Base-by-base conservation (phyloP, 768 basidiomycete genomes). In the Phylloporus arenicola region DNA sequence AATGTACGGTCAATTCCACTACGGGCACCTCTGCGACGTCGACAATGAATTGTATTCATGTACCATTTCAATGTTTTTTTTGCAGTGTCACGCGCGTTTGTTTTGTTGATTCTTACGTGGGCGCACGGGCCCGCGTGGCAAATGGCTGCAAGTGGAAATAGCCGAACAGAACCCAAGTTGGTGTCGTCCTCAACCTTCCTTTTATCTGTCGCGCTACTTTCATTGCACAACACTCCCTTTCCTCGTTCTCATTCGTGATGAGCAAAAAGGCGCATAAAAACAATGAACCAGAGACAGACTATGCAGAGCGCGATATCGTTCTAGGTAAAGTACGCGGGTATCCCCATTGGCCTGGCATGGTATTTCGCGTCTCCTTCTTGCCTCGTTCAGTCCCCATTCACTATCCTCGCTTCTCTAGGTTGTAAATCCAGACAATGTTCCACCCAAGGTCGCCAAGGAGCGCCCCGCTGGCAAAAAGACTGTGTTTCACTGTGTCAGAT, bases 341-440 rank as follows among this genome's bases (percentile, higher is more conserved):
- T 72, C 92, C 96, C 2, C 78, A 88, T 4, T 99, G 96, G 96
- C 96, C 93, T 48, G 91, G 83, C 66, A 87, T 89, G 75, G 95
- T 95, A 65, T 71, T 89, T 80, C 51, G 55, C 62, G 62, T 57
- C 53, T 57, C 43, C 56, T 55, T 43, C 52, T 53, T 50, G 53
- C 47, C 41, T 43, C 47, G 43, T 37, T 41, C 53, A 38, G 47
- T 33, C 47, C 31, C 39, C 30, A 6, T 47, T 53, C 51, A 56
- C 62, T 31, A 11, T 47, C 48, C 50, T 48, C 25, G 25, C 33
- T 29, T 13, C 20, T 61, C 19, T 67, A 97, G 93, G 78, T 98
- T 56, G 82, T 91, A 41, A 86, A 93, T 63, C 84, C 86, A 0
- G 79, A 81, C 7, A 67, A 59, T 3, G 82, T 88, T 0, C 85